Conservation (phyloP, 164 flowering plant species). For the Vitis rotundifolia region DNA sequence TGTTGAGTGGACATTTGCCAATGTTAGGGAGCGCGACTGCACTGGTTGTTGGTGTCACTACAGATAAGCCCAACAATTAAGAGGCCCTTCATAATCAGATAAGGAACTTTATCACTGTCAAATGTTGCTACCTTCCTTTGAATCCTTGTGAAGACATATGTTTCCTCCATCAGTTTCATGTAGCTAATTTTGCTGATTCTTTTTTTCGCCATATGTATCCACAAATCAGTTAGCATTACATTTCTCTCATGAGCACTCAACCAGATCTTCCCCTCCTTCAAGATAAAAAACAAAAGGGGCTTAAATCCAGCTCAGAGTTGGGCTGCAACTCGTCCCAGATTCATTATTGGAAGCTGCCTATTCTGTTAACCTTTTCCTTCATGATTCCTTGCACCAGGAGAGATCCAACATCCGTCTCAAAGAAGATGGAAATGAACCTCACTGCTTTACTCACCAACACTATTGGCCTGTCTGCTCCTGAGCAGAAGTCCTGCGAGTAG, state of each 20-base stretch:
- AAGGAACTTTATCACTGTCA: constrained; percentile 45
- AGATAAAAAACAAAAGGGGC: constrained; percentile 54
- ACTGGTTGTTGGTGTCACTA: constrained; percentile 62
- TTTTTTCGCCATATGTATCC: constrained; percentile 34
- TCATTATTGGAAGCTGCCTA: constrained; percentile 17
- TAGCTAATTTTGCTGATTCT: constrained; percentile 43
- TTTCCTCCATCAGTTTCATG: constrained; percentile 38
- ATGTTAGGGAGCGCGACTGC: constrained; percentile 53
- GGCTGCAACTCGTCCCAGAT: constrained; percentile 23
- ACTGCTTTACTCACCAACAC: constrained; percentile 45
- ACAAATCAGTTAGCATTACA: constrained; percentile 36
- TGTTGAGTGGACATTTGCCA: background rate
- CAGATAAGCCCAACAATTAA: constrained; percentile 65
- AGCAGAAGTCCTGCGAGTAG: constrained; percentile 33
- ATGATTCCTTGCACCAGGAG: constrained; percentile 12
- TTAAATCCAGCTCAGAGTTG: constrained; percentile 22
- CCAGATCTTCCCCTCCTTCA: constrained; percentile 53
- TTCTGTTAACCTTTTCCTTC: constrained; percentile 16
- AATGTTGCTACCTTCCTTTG: constrained; percentile 43
- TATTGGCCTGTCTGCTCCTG: constrained; percentile 30
- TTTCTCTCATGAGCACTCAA: constrained; percentile 39
- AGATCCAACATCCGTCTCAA: constrained; percentile 23
- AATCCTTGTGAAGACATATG: constrained; percentile 33
- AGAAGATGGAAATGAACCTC: constrained; percentile 32
- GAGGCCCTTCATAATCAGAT: constrained; percentile 45